phyloP scores from a whole-genome alignment of 805 yeast genomes.

The Candida adriatica region DNA sequence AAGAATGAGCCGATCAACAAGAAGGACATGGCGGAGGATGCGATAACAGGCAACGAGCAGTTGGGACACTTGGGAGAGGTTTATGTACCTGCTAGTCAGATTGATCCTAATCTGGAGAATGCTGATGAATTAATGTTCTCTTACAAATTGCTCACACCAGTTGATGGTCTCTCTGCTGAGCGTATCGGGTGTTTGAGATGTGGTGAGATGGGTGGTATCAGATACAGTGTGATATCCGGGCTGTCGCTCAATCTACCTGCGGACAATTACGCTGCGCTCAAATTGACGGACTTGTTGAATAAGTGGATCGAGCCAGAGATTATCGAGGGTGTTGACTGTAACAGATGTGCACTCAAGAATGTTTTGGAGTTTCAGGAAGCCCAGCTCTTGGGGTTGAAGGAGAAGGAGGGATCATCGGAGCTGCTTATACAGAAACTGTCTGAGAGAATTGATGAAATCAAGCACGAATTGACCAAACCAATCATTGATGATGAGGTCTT shows the following conservation, averaged over 20 bases:
- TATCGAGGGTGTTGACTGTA: slow-evolving; percentile 91
- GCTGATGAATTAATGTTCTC: slow-evolving; percentile 40
- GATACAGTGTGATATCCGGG: slow-evolving; percentile 74
- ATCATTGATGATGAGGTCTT: slow-evolving; percentile 78
- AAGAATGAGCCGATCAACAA: slow-evolving; percentile 22
- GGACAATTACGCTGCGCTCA: slow-evolving; percentile 33
- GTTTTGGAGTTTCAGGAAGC: slow-evolving; percentile 44
- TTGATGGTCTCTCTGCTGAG: slow-evolving; percentile 84
- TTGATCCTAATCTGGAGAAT: slow-evolving; percentile 58
- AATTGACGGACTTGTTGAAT: slow-evolving; percentile 46
- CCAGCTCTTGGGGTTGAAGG: slow-evolving; percentile 28
- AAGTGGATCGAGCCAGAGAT: slow-evolving; percentile 77
- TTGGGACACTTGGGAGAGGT: slow-evolving; percentile 59
- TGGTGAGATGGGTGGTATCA: slow-evolving; percentile 91
- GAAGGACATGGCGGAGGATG: slow-evolving; percentile 28
- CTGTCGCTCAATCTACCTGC: slow-evolving; percentile 63
- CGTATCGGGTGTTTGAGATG: slow-evolving; percentile 86
- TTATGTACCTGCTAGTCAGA: slow-evolving; percentile 64
- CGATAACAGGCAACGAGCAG: slow-evolving; percentile 33
- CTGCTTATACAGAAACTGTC: slow-evolving; percentile 28
- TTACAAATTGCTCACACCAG: slow-evolving; percentile 69
- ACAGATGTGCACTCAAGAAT: slow-evolving; percentile 75
- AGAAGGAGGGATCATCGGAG: slow-evolving; percentile 23
- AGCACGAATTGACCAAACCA: slow-evolving; percentile 50
- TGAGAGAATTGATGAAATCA: slow-evolving; percentile 41